Evolutionary conservation across 495 filamentous ascomycete species (phyloP), one percentile per base, ranked within the genome.

Genomic region (Trichoderma asperelloides): DNA sequence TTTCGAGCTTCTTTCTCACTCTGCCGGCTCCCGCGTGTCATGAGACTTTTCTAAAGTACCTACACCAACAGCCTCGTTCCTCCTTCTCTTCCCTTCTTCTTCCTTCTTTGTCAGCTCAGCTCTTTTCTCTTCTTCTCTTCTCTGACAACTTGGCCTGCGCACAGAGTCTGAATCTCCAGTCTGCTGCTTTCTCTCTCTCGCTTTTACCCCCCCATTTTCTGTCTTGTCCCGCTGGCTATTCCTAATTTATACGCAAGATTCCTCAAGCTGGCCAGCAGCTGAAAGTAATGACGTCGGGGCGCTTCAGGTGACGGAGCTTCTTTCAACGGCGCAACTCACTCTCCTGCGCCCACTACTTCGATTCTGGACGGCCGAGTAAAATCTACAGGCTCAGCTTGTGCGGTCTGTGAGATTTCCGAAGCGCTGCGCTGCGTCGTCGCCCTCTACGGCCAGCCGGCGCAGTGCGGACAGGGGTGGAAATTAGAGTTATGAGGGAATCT

Each of bases 1-100:
- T 60, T 60, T 60, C 55, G 25, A 18, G 30, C 27, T 30, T 30
- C 55, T 60, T 60, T 60, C 55, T 60, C 55, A 60, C 55, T 60
- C 13, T 47, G 33, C 33, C 33, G 33, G 43, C 43, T 16, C n/a
- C 11, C n/a, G 43, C 25, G 28, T 60, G 55, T 12, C 55, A 60
- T 60, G 27, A 15, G 55, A 60, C 55, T 25, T 51, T 21, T 21
- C 47, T 51, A 7, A 51, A 21, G 47, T 23, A 23, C 15, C 40
- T n/a, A n/a, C 16, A 2, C 21, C 21, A 21, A 25, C 47, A 51
- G 47, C 47, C 47, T 51, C 47, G n/a, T 21, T 23, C n/a, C 21
- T 25, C 23, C 15, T 47, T n/a, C 15, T 47, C 12, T 15, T 47
- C 43, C 43, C 43, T 15, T 47, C 43, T 7, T 25, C 9, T 2